Evolutionary conservation across 345 rosid genomes (phyloP).

Genomic region (Eucalyptus regnans): DNA sequence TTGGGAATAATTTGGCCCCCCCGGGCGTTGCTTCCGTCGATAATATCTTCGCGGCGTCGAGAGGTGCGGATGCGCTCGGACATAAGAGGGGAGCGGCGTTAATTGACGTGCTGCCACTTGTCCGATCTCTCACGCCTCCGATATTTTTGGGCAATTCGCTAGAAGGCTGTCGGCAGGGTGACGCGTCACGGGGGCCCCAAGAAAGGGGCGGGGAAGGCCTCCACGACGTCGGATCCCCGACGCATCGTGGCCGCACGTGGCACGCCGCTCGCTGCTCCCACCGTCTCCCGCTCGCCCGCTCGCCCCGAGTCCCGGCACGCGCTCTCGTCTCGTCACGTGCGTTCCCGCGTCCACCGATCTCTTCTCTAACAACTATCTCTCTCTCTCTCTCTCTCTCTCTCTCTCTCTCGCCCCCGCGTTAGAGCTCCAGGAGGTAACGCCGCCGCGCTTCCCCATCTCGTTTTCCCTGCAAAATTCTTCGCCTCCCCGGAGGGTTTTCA

Average conservation of each 20-base stretch:
- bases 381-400: neutral
- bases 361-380: neutral
- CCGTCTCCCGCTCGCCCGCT: neutral
- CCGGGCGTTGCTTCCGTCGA: neutral
- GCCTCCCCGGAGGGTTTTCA: neutral
- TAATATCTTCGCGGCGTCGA: neutral
- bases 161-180: neutral
- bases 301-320: neutral
- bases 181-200: neutral
- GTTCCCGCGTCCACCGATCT: neutral
- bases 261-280: neutral
- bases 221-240: neutral
- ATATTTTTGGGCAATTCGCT: neutral
- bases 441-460: neutral
- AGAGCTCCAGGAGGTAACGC: neutral
- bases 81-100: neutral
- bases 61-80: neutral
- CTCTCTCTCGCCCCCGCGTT: neutral
- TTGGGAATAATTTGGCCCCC: neutral
- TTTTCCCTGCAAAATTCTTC: neutral
- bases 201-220: neutral
- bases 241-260: neutral
- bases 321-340: neutral
- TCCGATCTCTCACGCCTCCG: neutral
- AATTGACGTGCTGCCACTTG: neutral